phyloP scores from a whole-genome alignment of 225 moss, liverwort and hornwort species.

The Bryum argenteum region DNA sequence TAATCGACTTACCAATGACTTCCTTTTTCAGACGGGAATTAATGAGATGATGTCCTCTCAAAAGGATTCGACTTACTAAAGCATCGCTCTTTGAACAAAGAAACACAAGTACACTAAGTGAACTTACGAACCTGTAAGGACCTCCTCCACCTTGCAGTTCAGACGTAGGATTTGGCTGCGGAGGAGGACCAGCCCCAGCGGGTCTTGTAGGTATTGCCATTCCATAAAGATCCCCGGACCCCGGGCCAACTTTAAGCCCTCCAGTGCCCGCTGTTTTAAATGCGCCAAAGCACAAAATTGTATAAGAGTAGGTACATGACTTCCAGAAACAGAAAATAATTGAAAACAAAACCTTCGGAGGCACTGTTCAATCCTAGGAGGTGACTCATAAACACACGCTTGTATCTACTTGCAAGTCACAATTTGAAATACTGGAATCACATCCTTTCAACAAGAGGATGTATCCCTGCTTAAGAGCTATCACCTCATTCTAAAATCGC shows the following conservation, averaged over 20 bases:
- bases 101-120: background rate
- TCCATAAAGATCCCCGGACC: conserved; percentile 75
- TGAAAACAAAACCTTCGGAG: background rate
- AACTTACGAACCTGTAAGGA: conserved; percentile 43
- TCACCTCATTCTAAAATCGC: background rate
- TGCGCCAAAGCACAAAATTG: conserved; percentile 25
- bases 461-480: background rate
- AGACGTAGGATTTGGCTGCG: conserved; percentile 46
- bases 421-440: background rate
- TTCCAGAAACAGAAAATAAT: conserved; percentile 9
- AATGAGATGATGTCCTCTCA: background rate
- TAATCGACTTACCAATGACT: background rate
- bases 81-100: conserved; percentile 4
- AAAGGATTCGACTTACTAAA: conserved; percentile 7
- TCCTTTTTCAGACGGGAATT: background rate
- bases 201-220: conserved; percentile 59
- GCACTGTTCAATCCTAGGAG: too few relatives aligned
- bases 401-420: background rate
- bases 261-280: conserved; percentile 50
- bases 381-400: background rate
- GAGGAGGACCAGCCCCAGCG: conserved; percentile 49
- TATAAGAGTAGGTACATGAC: conserved; percentile 12
- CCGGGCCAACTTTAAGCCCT: conserved; percentile 43
- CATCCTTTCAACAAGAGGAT: background rate
- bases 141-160: conserved; percentile 63